Percentiles rank a stretch among this genome's conserved stretches.
Evolutionary conservation across 441 rosid genomes (phyloP).

Genomic region (Erysimum pusillum): DNA sequence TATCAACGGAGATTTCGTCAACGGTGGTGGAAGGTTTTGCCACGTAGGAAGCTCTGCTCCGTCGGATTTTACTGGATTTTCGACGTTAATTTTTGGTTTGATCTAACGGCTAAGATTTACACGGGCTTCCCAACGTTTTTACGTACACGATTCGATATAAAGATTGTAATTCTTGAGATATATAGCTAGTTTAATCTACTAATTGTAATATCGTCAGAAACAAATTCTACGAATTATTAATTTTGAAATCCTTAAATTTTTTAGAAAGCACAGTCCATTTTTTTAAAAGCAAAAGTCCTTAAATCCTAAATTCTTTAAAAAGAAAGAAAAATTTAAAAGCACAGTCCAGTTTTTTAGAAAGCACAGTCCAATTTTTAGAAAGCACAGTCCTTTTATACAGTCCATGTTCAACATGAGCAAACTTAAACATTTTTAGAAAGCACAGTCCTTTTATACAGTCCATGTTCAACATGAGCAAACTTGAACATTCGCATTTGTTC

Average conservation of each 20-base stretch:
- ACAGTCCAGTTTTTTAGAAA: too few species aligned
- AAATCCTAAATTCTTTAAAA: too few species aligned
- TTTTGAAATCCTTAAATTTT: background rate
- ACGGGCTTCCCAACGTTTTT: constrained; percentile 59
- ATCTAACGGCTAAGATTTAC: constrained; percentile 59
- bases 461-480: constrained; percentile 38
- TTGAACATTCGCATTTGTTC: constrained; percentile 36
- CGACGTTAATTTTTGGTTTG: constrained; percentile 76
- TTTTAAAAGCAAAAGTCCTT: too few species aligned
- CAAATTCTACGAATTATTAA: background rate
- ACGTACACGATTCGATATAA: constrained; percentile 13
- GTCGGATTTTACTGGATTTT: constrained; percentile 60
- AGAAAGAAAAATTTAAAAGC: too few species aligned
- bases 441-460: background rate
- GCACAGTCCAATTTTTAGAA: background rate
- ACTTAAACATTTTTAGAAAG: too few species aligned
- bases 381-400: too few species aligned
- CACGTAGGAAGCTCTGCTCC: constrained; percentile 62
- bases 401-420: too few species aligned
- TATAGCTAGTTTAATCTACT: background rate
- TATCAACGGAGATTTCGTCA: constrained; percentile 31
- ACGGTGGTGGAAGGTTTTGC: constrained; percentile 9
- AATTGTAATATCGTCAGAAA: background rate
- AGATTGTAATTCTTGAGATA: background rate
- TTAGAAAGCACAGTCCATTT: background rate